phyloP scores from a whole-genome alignment of 768 basidiomycete genomes.

The Pulveroboletus sp. region DNA sequence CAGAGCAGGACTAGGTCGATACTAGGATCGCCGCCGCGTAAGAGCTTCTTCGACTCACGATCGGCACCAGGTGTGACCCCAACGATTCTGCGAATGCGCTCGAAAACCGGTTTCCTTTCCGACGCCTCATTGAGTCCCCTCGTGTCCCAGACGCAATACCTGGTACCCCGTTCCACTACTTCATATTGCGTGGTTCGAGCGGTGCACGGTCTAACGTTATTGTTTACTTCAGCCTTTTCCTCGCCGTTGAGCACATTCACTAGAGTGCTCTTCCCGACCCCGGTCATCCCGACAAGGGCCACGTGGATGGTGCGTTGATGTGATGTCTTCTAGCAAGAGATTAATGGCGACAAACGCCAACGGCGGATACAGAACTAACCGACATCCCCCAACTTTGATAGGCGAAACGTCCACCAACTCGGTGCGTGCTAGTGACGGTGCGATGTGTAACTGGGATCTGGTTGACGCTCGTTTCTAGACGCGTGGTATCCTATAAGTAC shows the following conservation, averaged over 20 bases:
- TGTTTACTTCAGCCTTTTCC: slow-evolving; percentile 11
- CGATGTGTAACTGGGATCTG: not conserved
- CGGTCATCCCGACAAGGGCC: slow-evolving; percentile 21
- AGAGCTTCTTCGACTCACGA: slow-evolving; percentile 12
- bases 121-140: slow-evolving; percentile 22
- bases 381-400: slow-evolving; percentile 9
- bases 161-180: slow-evolving; percentile 2
- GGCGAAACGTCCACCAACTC: not conserved
- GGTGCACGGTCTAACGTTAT: slow-evolving; percentile 21
- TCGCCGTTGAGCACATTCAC: slow-evolving; percentile 22
- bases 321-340: not conserved
- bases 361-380: slow-evolving; percentile 8
- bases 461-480: not conserved
- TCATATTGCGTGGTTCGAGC: slow-evolving; percentile 1
- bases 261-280: slow-evolving; percentile 26
- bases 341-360: not conserved
- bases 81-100: not conserved
- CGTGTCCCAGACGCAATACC: slow-evolving; percentile 22
- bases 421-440: not conserved
- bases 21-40: slow-evolving; percentile 8
- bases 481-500: not conserved
- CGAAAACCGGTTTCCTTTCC: not conserved
- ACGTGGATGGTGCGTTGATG: slow-evolving; percentile 8
- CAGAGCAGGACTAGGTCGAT: slow-evolving; percentile 21
- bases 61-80: slow-evolving; percentile 14